Evolutionary conservation across 1,284 basidiomycete genomes (phyloP).

Genomic region (Pascua guehoae): DNA sequence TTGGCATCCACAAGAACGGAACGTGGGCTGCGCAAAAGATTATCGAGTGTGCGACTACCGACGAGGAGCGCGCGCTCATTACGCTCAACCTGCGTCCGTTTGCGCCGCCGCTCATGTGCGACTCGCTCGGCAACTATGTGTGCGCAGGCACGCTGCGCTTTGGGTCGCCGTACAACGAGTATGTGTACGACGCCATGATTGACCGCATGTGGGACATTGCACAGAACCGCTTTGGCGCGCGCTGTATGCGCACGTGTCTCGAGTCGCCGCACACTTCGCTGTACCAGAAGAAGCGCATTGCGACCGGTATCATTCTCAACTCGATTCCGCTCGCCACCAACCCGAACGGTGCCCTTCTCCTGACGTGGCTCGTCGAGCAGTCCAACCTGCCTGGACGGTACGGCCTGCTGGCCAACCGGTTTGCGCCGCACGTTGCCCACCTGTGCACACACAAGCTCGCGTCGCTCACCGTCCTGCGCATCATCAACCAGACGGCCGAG

Average conservation of each 20-base stretch:
- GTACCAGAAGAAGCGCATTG: constrained; percentile 90
- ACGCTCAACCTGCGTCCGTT: constrained; percentile 84
- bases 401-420: constrained; percentile 85
- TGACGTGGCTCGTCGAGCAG: constrained; percentile 96
- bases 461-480: constrained; percentile 84
- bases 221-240: constrained; percentile 86
- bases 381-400: constrained; percentile 90
- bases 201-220: constrained; percentile 98
- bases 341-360: constrained; percentile 88
- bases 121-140: constrained; percentile 98
- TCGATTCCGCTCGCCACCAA: constrained; percentile 97
- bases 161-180: constrained; percentile 81
- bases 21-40: constrained; percentile 99
- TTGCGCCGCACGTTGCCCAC: constrained; percentile 92
- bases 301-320: constrained; percentile 90
- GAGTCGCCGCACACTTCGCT: constrained; percentile 80
- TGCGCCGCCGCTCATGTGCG: constrained; percentile 86
- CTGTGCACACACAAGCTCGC: constrained; percentile 98
- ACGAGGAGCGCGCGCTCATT: constrained; percentile 81
- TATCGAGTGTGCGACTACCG: constrained; percentile 88
- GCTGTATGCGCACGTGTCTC: constrained; percentile 94
- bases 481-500: constrained; percentile 88
- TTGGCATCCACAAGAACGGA: constrained; percentile 98
- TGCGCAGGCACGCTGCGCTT: constrained; percentile 82
- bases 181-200: constrained; percentile 96